Conservation (phyloP, 495 filamentous ascomycete genomes). For the Aspergillus leporis region DNA sequence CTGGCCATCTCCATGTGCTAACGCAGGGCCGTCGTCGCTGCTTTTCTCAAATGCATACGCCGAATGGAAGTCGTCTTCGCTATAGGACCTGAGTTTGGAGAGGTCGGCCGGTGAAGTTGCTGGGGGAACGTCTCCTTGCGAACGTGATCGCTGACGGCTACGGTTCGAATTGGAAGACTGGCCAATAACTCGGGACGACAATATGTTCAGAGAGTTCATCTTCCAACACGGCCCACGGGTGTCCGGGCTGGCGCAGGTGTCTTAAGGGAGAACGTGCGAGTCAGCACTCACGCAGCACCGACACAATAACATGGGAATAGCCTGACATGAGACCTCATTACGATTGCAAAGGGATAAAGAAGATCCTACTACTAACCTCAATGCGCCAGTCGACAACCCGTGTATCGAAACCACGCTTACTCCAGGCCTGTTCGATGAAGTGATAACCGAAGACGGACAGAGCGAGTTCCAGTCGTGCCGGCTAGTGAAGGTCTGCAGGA, state of each 20-base stretch:
- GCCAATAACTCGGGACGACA: slow-evolving; percentile 82
- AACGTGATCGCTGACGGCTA: slow-evolving; percentile 63
- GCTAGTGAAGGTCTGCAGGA: slow-evolving; percentile 14
- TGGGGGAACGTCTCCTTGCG: slow-evolving; percentile 56
- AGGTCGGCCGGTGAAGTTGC: slow-evolving; percentile 43
- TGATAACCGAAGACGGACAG: slow-evolving; percentile 8
- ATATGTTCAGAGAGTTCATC: slow-evolving; percentile 98
- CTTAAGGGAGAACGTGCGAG: slow-evolving; percentile 26
- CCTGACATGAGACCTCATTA: neutral
- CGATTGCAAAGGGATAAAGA: neutral
- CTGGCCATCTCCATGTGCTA: slow-evolving; percentile 30
- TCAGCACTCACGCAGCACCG: slow-evolving; percentile 23
- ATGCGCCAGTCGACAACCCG: slow-evolving; percentile 49
- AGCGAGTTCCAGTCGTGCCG: neutral
- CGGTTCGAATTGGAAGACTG: slow-evolving; percentile 50
- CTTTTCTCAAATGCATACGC: slow-evolving; percentile 33
- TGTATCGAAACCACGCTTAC: slow-evolving; percentile 37
- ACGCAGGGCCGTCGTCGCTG: slow-evolving; percentile 31
- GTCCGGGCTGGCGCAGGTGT: slow-evolving; percentile 42
- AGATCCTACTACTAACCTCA: slow-evolving; percentile 34
- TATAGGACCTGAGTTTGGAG: slow-evolving; percentile 51
- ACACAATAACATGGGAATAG: neutral
- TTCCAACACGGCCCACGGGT: slow-evolving; percentile 61
- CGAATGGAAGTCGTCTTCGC: slow-evolving; percentile 40
- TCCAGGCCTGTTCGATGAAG: slow-evolving; percentile 22